phyloP scores from a whole-genome alignment of 2,329 filamentous ascomycete genomes.

The Microsporum canis region DNA sequence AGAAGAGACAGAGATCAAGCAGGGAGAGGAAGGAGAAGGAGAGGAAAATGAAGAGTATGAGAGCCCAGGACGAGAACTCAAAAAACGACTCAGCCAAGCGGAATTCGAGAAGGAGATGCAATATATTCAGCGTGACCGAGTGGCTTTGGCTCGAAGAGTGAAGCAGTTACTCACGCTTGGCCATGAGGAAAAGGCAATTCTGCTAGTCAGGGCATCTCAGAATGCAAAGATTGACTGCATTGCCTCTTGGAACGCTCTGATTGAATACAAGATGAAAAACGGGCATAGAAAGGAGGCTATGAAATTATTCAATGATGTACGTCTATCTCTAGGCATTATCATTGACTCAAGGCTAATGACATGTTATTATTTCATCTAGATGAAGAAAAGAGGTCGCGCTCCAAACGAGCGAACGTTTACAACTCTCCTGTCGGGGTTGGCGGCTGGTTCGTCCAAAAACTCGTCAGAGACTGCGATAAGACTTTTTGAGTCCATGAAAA shows the following conservation, averaged over 20 bases:
- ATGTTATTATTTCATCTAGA: slow-evolving; percentile 40
- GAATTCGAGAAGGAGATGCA: slow-evolving; percentile 46
- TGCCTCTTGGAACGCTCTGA: slow-evolving; percentile 81
- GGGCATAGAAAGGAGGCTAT: slow-evolving; percentile 53
- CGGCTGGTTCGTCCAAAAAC: slow-evolving; percentile 40
- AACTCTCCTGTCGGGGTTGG: slow-evolving; percentile 64
- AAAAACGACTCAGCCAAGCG: slow-evolving; percentile 17
- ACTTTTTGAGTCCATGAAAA: slow-evolving; percentile 65
- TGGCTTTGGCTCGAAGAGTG: slow-evolving; percentile 60
- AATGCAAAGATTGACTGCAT: slow-evolving; percentile 53
- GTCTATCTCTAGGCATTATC: slow-evolving; percentile 14
- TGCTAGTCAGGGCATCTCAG: slow-evolving; percentile 54
- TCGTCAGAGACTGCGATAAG: slow-evolving; percentile 58
- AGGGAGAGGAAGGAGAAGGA: not conserved
- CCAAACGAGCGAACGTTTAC: slow-evolving; percentile 79
- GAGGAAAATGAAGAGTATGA: not conserved
- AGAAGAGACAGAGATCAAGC: not conserved
- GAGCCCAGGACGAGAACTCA: not conserved
- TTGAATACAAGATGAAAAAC: slow-evolving; percentile 57
- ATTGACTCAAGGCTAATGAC: slow-evolving; percentile 5
- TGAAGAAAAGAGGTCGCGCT: slow-evolving; percentile 82
- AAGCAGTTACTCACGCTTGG: slow-evolving; percentile 47
- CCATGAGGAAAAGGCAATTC: slow-evolving; percentile 54
- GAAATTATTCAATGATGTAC: slow-evolving; percentile 78
- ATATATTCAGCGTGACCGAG: slow-evolving; percentile 53